Evolutionary conservation across 2,329 filamentous ascomycete species (phyloP), one percentile per base, ranked within the genome.

Genomic region (Claviceps capensis): DNA sequence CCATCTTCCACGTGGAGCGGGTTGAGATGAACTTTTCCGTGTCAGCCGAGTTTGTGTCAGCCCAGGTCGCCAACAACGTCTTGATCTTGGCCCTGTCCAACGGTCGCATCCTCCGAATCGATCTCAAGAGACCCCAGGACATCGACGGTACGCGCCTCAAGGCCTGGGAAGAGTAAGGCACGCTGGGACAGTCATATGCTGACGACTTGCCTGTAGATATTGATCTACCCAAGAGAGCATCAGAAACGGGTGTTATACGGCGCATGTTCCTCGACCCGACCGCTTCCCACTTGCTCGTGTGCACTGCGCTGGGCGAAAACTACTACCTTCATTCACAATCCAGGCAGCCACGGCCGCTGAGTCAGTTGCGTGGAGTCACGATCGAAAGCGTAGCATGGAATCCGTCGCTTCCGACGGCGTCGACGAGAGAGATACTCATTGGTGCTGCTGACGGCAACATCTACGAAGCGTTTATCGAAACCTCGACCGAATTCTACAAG

Each of bases 211-310:
- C 13, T 43, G 9, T 61, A 95, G 91, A 98, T 69, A 95, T 98
- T 66, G 93, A 98, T 67, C 81, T 98, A 7, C 93, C 93, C 40
- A 95, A 94, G 72, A 93, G 91, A 62, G 81, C 88, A 16, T 85
- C 88, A 40, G 91, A 98, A 67, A 80, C 93, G 54, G 93, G 93
- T 59, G 79, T 95, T 50, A 97, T 98, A 63, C 84, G 86, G 60
- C 88, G 86, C 72, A 88, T 98, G 79, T 98, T 98, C 71, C 85
- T 98, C 63, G 93, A 98, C 64, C 91, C 93, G 30, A 95, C 91
- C 11, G 93, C 93, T 30, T 96, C 89, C 5, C 93, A 98, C 70
- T 75, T 98, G 30, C 80, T 98, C 57, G 82, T 98, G 59, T 89
- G 86, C 65, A 98, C 93, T 3, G 85, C 88, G 5, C 79, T 89